Evolutionary conservation across 495 filamentous ascomycete species (phyloP).

Genomic region (Xylaria sp.): DNA sequence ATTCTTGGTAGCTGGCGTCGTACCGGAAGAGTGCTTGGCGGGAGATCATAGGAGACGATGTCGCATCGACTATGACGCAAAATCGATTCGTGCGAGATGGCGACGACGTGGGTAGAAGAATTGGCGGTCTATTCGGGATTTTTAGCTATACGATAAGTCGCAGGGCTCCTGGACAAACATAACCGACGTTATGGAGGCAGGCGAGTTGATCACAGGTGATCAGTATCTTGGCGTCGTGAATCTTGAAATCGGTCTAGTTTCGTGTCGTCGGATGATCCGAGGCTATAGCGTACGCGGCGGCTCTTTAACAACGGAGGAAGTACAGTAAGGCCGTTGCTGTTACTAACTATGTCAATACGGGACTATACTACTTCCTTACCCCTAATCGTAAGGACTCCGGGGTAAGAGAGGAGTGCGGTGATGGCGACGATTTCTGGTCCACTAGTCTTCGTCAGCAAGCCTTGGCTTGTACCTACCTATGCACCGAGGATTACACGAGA

Average conservation of each 20-base stretch:
- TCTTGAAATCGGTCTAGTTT: neutral
- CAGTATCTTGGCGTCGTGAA: neutral
- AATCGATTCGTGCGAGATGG: neutral
- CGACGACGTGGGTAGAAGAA: neutral
- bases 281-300: neutral
- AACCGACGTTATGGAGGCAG: neutral
- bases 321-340: neutral
- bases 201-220: neutral
- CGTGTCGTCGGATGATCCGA: neutral
- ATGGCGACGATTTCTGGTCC: neutral
- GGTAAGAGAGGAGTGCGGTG: constrained; percentile 2
- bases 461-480: constrained; percentile 8
- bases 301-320: neutral
- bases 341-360: neutral
- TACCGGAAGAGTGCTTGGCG: constrained; percentile 6
- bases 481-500: neutral
- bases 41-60: constrained; percentile 1
- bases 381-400: neutral
- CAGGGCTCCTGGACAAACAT: neutral
- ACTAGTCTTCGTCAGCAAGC: constrained; percentile 1
- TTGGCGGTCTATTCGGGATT: neutral
- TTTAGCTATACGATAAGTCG: constrained; percentile 3
- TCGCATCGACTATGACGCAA: neutral
- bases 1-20: neutral
- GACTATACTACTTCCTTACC: neutral